Conservation (phyloP, 331 rosid species). For the Acacia pycnantha region DNA sequence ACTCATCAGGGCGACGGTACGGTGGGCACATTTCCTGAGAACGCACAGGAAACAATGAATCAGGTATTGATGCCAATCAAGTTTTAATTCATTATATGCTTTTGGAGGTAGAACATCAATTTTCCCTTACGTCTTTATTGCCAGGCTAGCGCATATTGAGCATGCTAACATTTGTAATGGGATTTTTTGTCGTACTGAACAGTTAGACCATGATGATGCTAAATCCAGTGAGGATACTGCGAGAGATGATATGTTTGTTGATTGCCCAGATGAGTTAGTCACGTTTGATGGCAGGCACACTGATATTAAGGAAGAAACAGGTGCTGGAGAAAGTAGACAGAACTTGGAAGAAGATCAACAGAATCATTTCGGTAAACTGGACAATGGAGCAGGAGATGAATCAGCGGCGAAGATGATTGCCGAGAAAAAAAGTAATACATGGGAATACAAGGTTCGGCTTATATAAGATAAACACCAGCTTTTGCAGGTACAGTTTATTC, state of each 20-base stretch:
- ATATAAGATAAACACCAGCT: slow-evolving; percentile 1
- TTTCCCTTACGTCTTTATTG: slow-evolving; percentile 1
- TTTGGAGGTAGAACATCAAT: neutral
- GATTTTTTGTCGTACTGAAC: slow-evolving; percentile 25
- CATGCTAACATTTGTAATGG: slow-evolving; percentile 28
- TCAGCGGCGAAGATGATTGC: slow-evolving; percentile 35
- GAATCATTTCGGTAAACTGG: slow-evolving; percentile 29
- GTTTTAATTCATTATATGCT: slow-evolving; percentile 6
- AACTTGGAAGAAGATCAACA: slow-evolving; percentile 32
- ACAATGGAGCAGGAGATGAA: slow-evolving; percentile 36
- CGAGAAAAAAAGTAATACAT: slow-evolving; percentile 45
- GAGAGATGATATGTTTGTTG: slow-evolving; percentile 84
- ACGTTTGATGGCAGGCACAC: slow-evolving; percentile 36
- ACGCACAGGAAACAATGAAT: slow-evolving; percentile 23
- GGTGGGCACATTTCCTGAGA: neutral
- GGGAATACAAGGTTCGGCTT: slow-evolving; percentile 51
- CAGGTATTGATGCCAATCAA: slow-evolving; percentile 40
- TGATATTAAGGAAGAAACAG: slow-evolving; percentile 48
- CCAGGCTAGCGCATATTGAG: slow-evolving; percentile 27
- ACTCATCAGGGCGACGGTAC: slow-evolving; percentile 11
- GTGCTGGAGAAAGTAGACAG: slow-evolving; percentile 28
- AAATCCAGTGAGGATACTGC: slow-evolving; percentile 55
- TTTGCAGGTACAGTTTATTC: neutral
- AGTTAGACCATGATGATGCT: slow-evolving; percentile 44
- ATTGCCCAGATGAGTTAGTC: slow-evolving; percentile 77